Evolutionary conservation across 1,284 basidiomycete species (phyloP).

Genomic region (Golubevia sp.): DNA sequence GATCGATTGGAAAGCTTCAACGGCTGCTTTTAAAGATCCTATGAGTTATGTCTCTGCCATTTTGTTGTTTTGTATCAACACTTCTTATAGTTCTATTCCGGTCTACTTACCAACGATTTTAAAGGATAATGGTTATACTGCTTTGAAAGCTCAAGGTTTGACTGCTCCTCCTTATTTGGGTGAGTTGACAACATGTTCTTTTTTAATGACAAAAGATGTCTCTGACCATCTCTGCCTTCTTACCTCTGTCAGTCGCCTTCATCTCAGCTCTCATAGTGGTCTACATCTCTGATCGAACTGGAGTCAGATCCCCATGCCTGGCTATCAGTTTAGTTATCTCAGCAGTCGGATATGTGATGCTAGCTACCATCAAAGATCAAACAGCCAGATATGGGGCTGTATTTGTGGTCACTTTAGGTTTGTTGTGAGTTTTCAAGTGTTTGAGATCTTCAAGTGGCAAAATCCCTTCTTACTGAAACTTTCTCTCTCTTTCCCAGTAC

Average conservation of each 20-base stretch:
- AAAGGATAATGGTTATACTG: constrained; percentile 24
- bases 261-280: constrained; percentile 16
- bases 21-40: constrained; percentile 25
- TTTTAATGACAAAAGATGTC: too few species aligned
- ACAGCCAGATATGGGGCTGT: constrained; percentile 25
- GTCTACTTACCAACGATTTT: constrained; percentile 42
- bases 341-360: constrained; percentile 32
- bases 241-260: too few species aligned
- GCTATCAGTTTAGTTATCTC: constrained; percentile 18
- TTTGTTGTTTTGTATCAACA: constrained; percentile 40
- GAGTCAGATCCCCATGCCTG: constrained; percentile 24
- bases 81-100: constrained; percentile 32
- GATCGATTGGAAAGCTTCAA: constrained; percentile 10
- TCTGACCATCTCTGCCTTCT: too few species aligned
- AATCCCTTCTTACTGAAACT: too few species aligned
- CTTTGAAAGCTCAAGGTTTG: constrained; percentile 27
- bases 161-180: constrained; percentile 33
- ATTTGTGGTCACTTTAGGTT: constrained; percentile 29
- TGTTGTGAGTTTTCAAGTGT: too few species aligned
- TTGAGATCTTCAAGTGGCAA: too few species aligned
- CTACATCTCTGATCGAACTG: constrained; percentile 21
- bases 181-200: too few species aligned
- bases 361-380: constrained; percentile 19
- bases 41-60: constrained; percentile 22
- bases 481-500: too few species aligned